Base-by-base conservation (phyloP, 2,329 filamentous ascomycete species). In the Paecilomyces fulvus region DNA sequence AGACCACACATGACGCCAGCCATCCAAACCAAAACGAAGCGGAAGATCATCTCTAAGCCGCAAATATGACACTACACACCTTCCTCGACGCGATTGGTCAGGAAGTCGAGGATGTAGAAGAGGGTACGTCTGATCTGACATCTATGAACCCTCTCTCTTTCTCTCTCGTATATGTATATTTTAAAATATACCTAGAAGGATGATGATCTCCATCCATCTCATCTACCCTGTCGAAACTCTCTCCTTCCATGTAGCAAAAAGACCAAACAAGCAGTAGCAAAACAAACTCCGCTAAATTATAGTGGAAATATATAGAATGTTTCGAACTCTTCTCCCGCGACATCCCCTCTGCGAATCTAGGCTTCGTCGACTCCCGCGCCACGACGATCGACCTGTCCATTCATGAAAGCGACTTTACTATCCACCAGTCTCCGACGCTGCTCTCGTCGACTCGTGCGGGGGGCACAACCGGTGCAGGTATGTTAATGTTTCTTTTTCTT, bases 281-380 rank as follows among this genome's bases (percentile, higher is more conserved):
- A 25, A 28, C 9, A n/a, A n/a, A 33, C 14, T n/a, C 55, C 50
- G 23, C 11, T 55, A 37, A 17, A 50, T 9, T 30, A 12, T 54
- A 30, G 12, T 7, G 48, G 48, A 28, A 20, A 31, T 48, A 55
- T 48, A 55, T 69, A 96, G 92, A 97, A 76, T 89, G 90, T 3
- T 96, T 95, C 67, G 75, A 92, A 37, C 80, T 96, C 55, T 96
- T 95, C 77, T 87, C 90, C 49, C 85, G 88, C 68, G 75, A 83
- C 17, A 83, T 90, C 25, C 85, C 88, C 0, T 88, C 87, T 11
- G 83, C 85, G 55, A 86, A 91, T 64, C 84, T 97, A 9, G 94
- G 92, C 67, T 94, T 96, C 73, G 76, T 97, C 60, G 87, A 96
- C 70, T 77, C 88, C 14, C 84, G 82, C 61, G 84, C 88, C 9